Conservation (phyloP, 306 rosid species). For the Clitoria ternatea region DNA sequence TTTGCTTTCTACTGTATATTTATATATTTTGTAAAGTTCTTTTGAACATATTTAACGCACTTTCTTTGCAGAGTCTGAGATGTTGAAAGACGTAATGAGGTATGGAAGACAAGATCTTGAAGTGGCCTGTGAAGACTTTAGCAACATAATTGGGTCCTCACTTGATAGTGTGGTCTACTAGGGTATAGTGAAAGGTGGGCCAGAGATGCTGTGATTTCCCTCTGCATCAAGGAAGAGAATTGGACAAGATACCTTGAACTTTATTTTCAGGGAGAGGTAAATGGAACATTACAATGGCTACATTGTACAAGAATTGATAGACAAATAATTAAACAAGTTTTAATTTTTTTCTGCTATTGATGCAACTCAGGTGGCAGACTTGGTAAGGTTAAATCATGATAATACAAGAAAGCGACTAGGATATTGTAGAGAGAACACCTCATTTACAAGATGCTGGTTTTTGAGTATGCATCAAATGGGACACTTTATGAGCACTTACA, state of each 20-base stretch:
- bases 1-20: conserved; percentile 11
- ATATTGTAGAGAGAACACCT: conserved; percentile 75
- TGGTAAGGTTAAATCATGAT: conserved; percentile 76
- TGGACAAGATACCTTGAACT: conserved; percentile 92
- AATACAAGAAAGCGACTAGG: conserved; percentile 80
- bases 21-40: background rate
- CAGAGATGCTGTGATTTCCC: conserved; percentile 92
- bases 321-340: background rate
- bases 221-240: conserved; percentile 83
- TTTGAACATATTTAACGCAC: background rate
- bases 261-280: conserved; percentile 89
- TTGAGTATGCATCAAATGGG: conserved; percentile 95
- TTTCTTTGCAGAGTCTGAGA: conserved; percentile 61
- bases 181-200: conserved; percentile 90
- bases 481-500: conserved; percentile 89
- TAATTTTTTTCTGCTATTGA: conserved; percentile 1
- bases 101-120: conserved; percentile 89
- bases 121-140: conserved; percentile 98
- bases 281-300: conserved; percentile 18
- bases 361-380: conserved; percentile 68
- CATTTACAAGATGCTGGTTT: conserved; percentile 92
- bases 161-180: conserved; percentile 92
- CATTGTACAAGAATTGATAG: background rate
- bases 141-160: conserved; percentile 96
- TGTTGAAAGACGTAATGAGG: conserved; percentile 67